Conservation (phyloP, 495 filamentous ascomycete species). For the Penicillium desertorum region DNA sequence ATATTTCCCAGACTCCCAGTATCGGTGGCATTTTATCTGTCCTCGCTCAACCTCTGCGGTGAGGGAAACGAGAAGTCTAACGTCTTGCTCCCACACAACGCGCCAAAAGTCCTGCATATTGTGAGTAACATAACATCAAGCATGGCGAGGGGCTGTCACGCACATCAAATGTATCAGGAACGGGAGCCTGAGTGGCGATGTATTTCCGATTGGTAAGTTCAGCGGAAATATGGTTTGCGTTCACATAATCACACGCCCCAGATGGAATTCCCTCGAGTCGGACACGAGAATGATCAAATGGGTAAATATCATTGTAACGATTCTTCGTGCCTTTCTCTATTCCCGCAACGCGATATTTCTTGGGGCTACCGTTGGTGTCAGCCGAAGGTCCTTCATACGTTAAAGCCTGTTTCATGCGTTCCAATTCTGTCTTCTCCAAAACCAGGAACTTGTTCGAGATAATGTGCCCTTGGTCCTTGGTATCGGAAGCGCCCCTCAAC, state of each 20-base stretch:
- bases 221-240: slow-evolving; percentile 82
- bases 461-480: slow-evolving; percentile 68
- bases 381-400: slow-evolving; percentile 59
- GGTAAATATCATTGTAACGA: slow-evolving; percentile 95
- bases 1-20: slow-evolving; percentile 81
- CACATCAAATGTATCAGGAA: slow-evolving; percentile 90
- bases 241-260: slow-evolving; percentile 92
- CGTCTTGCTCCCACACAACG: slow-evolving; percentile 94
- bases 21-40: slow-evolving; percentile 91
- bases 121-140: slow-evolving; percentile 38
- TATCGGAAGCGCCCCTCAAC: slow-evolving; percentile 66
- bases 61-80: slow-evolving; percentile 90
- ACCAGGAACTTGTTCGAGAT: slow-evolving; percentile 81
- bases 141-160: slow-evolving; percentile 34
- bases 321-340: slow-evolving; percentile 96
- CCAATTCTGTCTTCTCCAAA: slow-evolving; percentile 82
- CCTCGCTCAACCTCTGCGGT: slow-evolving; percentile 96
- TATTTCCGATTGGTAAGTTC: slow-evolving; percentile 81
- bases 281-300: slow-evolving; percentile 91
- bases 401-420: slow-evolving; percentile 88
- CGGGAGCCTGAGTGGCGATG: slow-evolving; percentile 91
- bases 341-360: slow-evolving; percentile 67
- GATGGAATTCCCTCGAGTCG: slow-evolving; percentile 65
- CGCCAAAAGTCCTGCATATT: slow-evolving; percentile 91
- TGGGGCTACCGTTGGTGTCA: slow-evolving; percentile 32